Conservation (phyloP, 1,139 yeast genomes). For the Candida freyschussii region DNA sequence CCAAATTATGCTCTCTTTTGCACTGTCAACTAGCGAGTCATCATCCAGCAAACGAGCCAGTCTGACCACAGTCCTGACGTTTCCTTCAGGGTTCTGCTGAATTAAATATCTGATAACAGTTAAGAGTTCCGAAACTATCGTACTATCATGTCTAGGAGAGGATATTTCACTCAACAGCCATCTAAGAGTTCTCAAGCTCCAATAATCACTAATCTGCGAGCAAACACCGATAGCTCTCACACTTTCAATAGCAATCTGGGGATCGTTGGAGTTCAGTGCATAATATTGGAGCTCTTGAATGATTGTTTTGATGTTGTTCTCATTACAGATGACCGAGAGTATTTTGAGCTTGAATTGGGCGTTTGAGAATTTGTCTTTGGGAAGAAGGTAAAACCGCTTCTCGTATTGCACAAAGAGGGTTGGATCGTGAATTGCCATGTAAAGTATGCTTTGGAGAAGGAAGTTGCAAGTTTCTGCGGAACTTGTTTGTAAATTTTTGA, state of each 20-base stretch:
- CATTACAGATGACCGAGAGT: slow-evolving; percentile 52
- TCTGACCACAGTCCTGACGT: slow-evolving; percentile 35
- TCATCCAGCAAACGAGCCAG: slow-evolving; percentile 32
- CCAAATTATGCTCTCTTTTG: slow-evolving; percentile 87
- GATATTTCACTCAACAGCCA: slow-evolving; percentile 45
- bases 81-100: slow-evolving; percentile 50
- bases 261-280: slow-evolving; percentile 39
- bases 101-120: slow-evolving; percentile 68
- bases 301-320: slow-evolving; percentile 45
- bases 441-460: slow-evolving; percentile 40
- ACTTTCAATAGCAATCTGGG: slow-evolving; percentile 45
- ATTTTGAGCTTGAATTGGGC: slow-evolving; percentile 60
- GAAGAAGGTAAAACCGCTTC: slow-evolving; percentile 53
- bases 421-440: slow-evolving; percentile 38
- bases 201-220: slow-evolving; percentile 38
- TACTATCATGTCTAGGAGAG: slow-evolving; percentile 22
- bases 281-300: slow-evolving; percentile 68
- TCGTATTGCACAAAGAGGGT: slow-evolving; percentile 43
- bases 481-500: slow-evolving; percentile 33
- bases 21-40: slow-evolving; percentile 39
- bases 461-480: slow-evolving; percentile 34
- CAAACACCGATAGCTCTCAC: slow-evolving; percentile 54
- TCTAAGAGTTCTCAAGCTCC: slow-evolving; percentile 32
- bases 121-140: slow-evolving; percentile 53
- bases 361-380: slow-evolving; percentile 46